A percentile compares a stretch with the other conserved stretches of the same genome.
These are phyloP conservation scores for Cicer cuneatum DNA, from an alignment of 306 rosid species.

Conservation along the genomic window DNA sequence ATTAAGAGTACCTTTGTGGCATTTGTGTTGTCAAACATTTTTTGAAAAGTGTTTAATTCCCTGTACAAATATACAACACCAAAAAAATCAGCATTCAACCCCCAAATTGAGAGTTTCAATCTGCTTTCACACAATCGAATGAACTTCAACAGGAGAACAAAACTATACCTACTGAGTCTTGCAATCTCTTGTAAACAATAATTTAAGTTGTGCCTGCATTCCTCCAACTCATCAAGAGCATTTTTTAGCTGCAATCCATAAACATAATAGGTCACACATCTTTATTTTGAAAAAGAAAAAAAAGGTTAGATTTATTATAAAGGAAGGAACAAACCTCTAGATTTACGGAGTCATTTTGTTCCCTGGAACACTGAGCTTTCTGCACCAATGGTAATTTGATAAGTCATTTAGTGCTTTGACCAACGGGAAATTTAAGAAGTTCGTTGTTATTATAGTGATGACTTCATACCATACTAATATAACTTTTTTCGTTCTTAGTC, in stretches of 20 bases:
- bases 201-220: no score
- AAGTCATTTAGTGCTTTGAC: constrained; percentile 16
- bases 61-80: constrained; percentile 52
- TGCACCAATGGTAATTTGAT: constrained; percentile 33
- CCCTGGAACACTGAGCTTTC: no score
- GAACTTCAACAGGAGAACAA: constrained; percentile 31
- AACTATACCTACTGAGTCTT: constrained; percentile 73
- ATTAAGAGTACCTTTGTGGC: constrained; percentile 57
- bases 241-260: no score
- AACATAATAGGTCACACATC: no score
- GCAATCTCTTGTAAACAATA: constrained; percentile 90
- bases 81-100: constrained; percentile 34
- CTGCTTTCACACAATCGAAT: constrained; percentile 18
- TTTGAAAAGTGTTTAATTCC: constrained; percentile 66
- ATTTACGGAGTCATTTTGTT: no score
- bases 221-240: no score
- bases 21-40: constrained; percentile 48
- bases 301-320: no score
- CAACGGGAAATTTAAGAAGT: background rate
- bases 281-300: no score
- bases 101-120: constrained; percentile 31
- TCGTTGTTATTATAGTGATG: background rate
- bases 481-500: constrained; percentile 36
- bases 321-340: no score
- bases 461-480: background rate